Evolutionary conservation across 129 eudicot genomes (phyloP).

Genomic region (Apium graveolens): DNA sequence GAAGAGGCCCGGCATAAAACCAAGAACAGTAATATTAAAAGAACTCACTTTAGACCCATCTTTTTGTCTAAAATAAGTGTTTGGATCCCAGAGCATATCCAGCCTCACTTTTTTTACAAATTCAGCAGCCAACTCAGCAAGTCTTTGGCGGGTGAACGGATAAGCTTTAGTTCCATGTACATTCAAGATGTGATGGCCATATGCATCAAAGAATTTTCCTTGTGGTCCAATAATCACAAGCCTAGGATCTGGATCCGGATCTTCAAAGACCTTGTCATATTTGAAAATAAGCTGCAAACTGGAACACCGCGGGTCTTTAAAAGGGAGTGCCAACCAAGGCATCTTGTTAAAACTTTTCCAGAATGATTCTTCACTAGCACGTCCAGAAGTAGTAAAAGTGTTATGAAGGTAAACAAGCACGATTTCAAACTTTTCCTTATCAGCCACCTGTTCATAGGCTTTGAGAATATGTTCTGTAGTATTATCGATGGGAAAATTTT

Average conservation of each 20-base stretch:
- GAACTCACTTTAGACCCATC: background rate
- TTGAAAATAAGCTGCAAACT: background rate
- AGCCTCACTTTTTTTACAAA: background rate
- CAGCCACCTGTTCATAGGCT: too few relatives aligned
- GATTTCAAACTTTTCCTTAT: too few relatives aligned
- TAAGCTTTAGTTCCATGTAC: background rate
- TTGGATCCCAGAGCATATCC: background rate
- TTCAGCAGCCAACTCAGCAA: background rate
- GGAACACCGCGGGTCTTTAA: background rate
- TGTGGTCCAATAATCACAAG: background rate
- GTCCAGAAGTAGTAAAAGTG: background rate
- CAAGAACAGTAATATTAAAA: background rate
- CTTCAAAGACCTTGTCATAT: background rate
- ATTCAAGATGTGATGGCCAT: background rate
- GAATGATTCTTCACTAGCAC: background rate
- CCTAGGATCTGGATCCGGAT: background rate
- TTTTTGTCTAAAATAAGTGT: background rate
- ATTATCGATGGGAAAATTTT: too few relatives aligned
- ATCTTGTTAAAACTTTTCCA: background rate
- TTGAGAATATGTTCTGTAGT: too few relatives aligned
- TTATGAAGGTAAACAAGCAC: background rate
- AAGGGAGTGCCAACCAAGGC: background rate
- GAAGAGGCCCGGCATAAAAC: too few relatives aligned
- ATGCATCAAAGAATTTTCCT: background rate
- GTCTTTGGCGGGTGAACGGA: background rate